Evolutionary conservation across 768 basidiomycete genomes (phyloP).

Genomic region (Tubosaeta brunneosetosa): DNA sequence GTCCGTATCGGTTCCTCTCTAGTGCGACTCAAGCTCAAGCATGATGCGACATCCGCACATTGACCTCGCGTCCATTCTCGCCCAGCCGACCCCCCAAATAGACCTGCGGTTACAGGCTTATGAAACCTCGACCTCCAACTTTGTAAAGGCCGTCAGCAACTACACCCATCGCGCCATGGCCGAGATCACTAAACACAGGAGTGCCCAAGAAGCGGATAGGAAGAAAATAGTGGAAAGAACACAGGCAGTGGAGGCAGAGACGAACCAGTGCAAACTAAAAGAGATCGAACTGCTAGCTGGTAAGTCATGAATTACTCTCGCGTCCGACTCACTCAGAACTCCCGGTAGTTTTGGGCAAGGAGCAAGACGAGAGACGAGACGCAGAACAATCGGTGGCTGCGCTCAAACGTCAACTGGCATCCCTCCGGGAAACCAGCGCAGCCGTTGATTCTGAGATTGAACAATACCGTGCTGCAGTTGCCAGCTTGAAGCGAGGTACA

Average conservation of each 20-base stretch:
- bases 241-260: slow-evolving; percentile 62
- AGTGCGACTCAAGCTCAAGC: no score
- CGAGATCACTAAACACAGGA: slow-evolving; percentile 63
- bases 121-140: slow-evolving; percentile 64
- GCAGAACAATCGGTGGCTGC: slow-evolving; percentile 56
- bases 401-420: slow-evolving; percentile 62
- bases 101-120: slow-evolving; percentile 60
- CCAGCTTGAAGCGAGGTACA: slow-evolving; percentile 62
- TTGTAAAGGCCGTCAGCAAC: slow-evolving; percentile 63
- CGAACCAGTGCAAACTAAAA: slow-evolving; percentile 65
- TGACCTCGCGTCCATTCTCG: slow-evolving; percentile 55
- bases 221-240: slow-evolving; percentile 60
- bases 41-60: slow-evolving; percentile 43
- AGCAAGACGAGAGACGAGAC: slow-evolving; percentile 70
- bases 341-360: slow-evolving; percentile 53
- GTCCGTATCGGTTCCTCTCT: neutral
- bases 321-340: neutral
- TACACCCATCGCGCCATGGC: slow-evolving; percentile 71
- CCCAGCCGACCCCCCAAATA: slow-evolving; percentile 52
- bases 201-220: slow-evolving; percentile 55
- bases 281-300: slow-evolving; percentile 78
- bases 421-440: slow-evolving; percentile 54
- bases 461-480: slow-evolving; percentile 58
- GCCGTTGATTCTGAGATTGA: slow-evolving; percentile 67
- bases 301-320: slow-evolving; percentile 33